phyloP scores from a whole-genome alignment of 192 early-diverging fungal species.

The Dissophora ornata region DNA sequence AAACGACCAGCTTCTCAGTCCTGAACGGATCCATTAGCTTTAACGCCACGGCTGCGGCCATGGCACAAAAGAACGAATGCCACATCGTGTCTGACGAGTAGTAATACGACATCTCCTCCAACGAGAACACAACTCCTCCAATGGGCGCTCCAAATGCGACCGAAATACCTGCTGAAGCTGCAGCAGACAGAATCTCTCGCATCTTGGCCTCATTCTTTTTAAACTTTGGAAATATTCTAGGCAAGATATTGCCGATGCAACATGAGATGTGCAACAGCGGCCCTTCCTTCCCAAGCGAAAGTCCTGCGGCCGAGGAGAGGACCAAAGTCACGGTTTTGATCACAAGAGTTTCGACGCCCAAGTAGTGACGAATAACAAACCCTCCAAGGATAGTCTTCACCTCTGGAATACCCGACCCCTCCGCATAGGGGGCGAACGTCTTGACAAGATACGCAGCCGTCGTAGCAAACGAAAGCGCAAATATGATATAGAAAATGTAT shows the following conservation, averaged over 20 bases:
- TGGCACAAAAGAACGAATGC: constrained; percentile 94
- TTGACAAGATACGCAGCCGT: constrained; percentile 64
- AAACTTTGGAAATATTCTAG: constrained; percentile 91
- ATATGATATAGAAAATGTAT: constrained; percentile 60
- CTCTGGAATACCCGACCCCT: constrained; percentile 95
- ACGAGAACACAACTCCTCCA: constrained; percentile 93
- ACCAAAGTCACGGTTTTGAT: constrained; percentile 91
- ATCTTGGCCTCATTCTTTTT: constrained; percentile 92
- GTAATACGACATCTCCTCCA: constrained; percentile 94
- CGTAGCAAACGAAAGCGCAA: constrained; percentile 57
- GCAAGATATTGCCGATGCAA: constrained; percentile 88
- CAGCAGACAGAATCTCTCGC: constrained; percentile 93
- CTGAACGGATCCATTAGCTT: constrained; percentile 87
- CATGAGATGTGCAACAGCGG: constrained; percentile 94
- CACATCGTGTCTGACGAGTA: constrained; percentile 96
- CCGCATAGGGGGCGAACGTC: constrained; percentile 79
- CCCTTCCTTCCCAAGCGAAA: constrained; percentile 93
- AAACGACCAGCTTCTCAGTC: constrained; percentile 85
- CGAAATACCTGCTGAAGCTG: constrained; percentile 91
- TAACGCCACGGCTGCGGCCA: constrained; percentile 83
- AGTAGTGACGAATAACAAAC: constrained; percentile 93
- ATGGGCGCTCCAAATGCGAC: constrained; percentile 98
- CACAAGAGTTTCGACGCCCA: constrained; percentile 89
- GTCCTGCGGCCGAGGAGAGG: constrained; percentile 83
- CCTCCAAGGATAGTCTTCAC: constrained; percentile 95